A percentile compares a stretch with the other conserved stretches of the same genome.
phyloP scores from a whole-genome alignment of 169 alveolate genomes.

The Eimeria acervulina region DNA sequence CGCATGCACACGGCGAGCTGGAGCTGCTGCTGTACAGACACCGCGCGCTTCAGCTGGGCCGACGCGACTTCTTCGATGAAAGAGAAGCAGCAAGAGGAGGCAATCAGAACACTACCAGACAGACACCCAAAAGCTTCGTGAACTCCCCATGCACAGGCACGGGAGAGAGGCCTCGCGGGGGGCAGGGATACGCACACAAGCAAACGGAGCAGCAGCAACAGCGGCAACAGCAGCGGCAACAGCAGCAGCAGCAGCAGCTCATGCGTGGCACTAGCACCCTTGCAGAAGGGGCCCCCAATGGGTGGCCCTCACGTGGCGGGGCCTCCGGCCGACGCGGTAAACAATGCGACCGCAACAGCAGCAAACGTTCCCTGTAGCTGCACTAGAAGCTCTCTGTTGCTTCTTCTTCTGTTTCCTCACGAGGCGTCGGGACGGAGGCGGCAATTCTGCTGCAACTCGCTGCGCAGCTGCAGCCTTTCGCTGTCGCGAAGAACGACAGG shows the following conservation, averaged over 20 bases:
- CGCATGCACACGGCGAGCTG: slow-evolving; percentile 86
- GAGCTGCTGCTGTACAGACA: slow-evolving; percentile 80
- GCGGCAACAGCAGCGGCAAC: not conserved
- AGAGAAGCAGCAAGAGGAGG: not conserved
- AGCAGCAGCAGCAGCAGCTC: not conserved
- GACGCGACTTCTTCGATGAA: slow-evolving; percentile 63
- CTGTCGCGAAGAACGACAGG: not conserved
- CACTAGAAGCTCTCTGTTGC: not conserved
- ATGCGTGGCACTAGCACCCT: not conserved
- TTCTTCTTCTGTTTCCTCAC: not conserved
- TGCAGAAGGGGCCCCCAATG: not conserved
- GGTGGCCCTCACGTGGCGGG: not conserved
- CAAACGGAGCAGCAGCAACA: not conserved
- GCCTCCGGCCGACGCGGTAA: not conserved
- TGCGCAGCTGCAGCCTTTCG: not conserved
- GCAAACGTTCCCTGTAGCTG: not conserved
- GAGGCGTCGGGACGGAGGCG: not conserved
- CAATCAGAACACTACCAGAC: not conserved
- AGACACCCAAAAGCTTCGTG: not conserved
- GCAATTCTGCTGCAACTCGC: slow-evolving; percentile 26
- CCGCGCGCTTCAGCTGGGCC: slow-evolving; percentile 46
- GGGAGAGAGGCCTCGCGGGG: not conserved
- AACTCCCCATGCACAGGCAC: not conserved
- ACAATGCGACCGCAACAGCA: not conserved
- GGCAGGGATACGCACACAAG: not conserved